Base-by-base conservation (phyloP, 1,139 yeast species). In the Yamadazyma dendronema region DNA sequence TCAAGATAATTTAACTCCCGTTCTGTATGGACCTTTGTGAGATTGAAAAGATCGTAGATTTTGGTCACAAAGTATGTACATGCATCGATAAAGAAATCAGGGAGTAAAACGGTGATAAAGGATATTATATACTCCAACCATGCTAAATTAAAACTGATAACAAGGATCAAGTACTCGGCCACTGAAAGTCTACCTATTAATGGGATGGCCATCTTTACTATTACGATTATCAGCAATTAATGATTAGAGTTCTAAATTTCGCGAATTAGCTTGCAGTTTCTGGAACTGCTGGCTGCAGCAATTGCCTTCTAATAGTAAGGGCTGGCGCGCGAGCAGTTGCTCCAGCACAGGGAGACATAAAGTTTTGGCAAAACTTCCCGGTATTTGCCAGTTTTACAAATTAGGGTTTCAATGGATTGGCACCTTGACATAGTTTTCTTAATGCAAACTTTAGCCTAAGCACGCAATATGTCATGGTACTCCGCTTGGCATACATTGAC, bases 91-190 rank as follows among this genome's bases (percentile, higher is more conserved):
- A 67, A 51, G 4, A 56, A 41, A 3, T 41, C 37, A 3, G 77
- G 77, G 19, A 71, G 55, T 3, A 64, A 36, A 17, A 47, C 40
- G 4, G 74, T 67, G 31, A 70, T 60, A 24, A 56, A 31, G 12
- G 69, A 55, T 15, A 67, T 49, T 8, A 63, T 45, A 36, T 58
- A 68, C 42, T 71, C 77, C 2, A 54, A 27, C 75, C 75, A 71
- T 8, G 75, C 68, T 29, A 68, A 50, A 3, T 61, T 29, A 43
- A 71, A 57, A 25, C 72, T 66, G 3, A 64, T 37, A 9, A 59
- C 28, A 10, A 69, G 54, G 3, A 67, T 44, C 1, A 69, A 67
- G 65, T 73, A 69, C 43, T 69, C 75, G 23, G 40, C 49, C 12
- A 50, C 39, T 35, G 50, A 56, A 41, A 62, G 38, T 40, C 75